phyloP scores from a whole-genome alignment of 352 stramenopile species.

The Thraustochytrium striatum region DNA sequence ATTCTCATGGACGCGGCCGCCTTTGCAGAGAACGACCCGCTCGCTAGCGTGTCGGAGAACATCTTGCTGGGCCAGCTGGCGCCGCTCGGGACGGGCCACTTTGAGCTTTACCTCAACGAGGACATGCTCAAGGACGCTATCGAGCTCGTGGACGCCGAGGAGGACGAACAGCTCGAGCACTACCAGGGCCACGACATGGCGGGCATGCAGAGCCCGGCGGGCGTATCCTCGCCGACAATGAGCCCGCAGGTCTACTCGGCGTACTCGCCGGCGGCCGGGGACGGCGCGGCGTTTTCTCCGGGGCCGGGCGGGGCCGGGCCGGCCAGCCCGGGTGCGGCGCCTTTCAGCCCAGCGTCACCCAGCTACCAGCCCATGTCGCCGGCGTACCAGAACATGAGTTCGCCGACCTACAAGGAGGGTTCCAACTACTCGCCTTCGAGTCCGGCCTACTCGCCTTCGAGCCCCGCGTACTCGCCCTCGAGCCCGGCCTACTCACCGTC shows the following conservation, averaged over 20 bases:
- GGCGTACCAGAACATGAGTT: constrained; percentile 63
- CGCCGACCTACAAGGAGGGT: constrained; percentile 64
- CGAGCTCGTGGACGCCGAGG: too few species aligned
- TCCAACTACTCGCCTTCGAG: constrained; percentile 62
- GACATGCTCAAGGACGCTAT: constrained; percentile 95
- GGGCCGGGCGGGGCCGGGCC: constrained; percentile 11
- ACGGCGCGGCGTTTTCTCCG: constrained; percentile 33
- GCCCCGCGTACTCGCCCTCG: constrained; percentile 77
- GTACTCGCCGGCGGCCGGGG: constrained; percentile 6
- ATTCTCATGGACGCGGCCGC: constrained; percentile 98
- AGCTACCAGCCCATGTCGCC: constrained; percentile 63
- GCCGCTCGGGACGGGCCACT: constrained; percentile 90
- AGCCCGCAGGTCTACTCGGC: neutral
- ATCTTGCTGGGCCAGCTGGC: constrained; percentile 96
- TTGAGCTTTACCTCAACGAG: constrained; percentile 96
- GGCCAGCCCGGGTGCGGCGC: constrained; percentile 2
- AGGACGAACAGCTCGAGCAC: too few species aligned
- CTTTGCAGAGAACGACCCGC: constrained; percentile 92
- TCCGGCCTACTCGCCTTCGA: constrained; percentile 72
- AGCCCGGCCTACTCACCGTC: constrained; percentile 61
- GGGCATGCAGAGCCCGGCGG: too few species aligned
- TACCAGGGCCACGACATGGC: too few species aligned
- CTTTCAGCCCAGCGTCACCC: constrained; percentile 50
- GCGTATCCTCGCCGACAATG: neutral
- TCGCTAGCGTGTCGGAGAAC: constrained; percentile 97